Conservation (phyloP, 768 basidiomycete genomes). For the Amanita pseudoporphyria region DNA sequence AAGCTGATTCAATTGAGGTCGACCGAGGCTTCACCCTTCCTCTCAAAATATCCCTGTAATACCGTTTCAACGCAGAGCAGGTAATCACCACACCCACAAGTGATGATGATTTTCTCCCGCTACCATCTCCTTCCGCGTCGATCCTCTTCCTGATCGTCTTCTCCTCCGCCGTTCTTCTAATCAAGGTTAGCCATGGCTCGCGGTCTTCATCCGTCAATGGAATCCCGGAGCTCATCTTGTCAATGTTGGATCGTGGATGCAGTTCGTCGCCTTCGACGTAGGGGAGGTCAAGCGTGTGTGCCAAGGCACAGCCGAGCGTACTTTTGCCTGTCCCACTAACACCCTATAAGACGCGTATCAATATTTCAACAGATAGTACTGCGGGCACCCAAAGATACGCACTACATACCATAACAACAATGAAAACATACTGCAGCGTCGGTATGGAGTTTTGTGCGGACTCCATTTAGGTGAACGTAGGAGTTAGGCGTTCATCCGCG, state of each 20-base stretch:
- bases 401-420: conserved; percentile 43
- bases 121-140: conserved; percentile 5
- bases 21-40: conserved; percentile 26
- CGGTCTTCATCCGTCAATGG: conserved; percentile 79
- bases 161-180: conserved; percentile 56
- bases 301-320: conserved; percentile 58
- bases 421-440: conserved; percentile 21
- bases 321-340: conserved; percentile 69
- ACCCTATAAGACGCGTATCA: conserved; percentile 33
- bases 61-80: conserved; percentile 76
- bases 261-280: conserved; percentile 88
- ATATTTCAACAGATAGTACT: not conserved
- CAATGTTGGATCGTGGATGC: conserved; percentile 72
- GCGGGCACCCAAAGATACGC: not conserved
- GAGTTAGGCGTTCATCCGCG: not conserved
- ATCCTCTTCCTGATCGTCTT: conserved; percentile 16
- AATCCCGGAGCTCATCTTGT: conserved; percentile 74
- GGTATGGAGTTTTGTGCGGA: not conserved
- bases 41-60: conserved; percentile 77
- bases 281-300: conserved; percentile 49
- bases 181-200: conserved; percentile 72
- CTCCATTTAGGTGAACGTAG: not conserved
- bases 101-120: conserved; percentile 3
- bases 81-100: conserved; percentile 63
- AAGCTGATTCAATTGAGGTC: conserved; percentile 9